phyloP scores from a whole-genome alignment of 225 moss, liverwort and hornwort genomes.

The Physcomitrellopsis africana region DNA sequence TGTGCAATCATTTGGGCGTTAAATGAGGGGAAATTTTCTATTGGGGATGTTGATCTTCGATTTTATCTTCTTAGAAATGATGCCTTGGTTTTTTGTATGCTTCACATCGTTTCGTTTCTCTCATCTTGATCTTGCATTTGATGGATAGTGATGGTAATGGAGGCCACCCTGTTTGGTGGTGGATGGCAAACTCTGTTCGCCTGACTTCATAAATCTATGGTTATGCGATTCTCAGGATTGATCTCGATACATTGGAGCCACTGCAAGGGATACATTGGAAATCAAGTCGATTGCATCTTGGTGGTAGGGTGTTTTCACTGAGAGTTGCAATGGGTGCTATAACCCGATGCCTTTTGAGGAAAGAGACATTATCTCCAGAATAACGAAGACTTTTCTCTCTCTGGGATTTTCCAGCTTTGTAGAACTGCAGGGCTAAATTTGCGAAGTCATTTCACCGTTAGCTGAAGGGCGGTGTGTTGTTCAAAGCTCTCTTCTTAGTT shows the following conservation, averaged over 20 bases:
- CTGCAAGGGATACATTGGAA: neutral
- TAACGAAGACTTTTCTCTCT: neutral
- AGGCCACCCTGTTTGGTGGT: neutral
- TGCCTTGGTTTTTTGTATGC: too few relatives aligned
- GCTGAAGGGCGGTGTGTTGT: neutral
- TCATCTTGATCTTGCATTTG: neutral
- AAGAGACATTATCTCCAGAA: neutral
- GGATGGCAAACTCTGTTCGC: neutral
- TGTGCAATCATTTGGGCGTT: neutral
- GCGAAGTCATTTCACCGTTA: neutral
- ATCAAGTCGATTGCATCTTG: conserved; percentile 15
- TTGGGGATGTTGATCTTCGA: neutral
- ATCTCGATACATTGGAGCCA: conserved; percentile 6
- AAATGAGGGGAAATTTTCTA: neutral
- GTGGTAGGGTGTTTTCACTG: conserved; percentile 11
- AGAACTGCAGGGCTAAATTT: neutral
- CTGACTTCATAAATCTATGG: neutral
- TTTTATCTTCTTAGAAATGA: neutral
- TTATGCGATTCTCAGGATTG: neutral
- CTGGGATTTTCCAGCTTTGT: too few relatives aligned
- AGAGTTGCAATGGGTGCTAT: conserved; percentile 3
- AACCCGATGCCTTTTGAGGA: neutral
- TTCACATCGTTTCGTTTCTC: neutral
- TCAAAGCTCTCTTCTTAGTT: neutral
- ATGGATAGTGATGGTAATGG: neutral